Base-by-base conservation (phyloP, 768 basidiomycete species). In the Collybiopsis luxurians region DNA sequence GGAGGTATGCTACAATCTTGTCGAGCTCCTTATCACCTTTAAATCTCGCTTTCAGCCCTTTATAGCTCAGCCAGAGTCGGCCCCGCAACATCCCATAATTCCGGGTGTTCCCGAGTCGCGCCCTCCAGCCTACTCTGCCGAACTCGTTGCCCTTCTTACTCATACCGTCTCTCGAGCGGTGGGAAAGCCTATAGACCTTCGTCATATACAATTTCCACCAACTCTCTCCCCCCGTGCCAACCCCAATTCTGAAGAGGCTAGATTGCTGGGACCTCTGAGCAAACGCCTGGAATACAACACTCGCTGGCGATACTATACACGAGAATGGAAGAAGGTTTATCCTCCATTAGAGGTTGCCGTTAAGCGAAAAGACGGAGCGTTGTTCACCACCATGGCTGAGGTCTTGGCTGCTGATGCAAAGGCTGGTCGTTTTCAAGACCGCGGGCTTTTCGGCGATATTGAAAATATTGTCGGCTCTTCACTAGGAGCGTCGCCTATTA, bases 251-350 rank as follows among this genome's bases (percentile, higher is more conserved):
- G 74, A 80, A 55, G 86, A 89, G 53, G 83, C 84, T 1, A 67
- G 67, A 27, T 61, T 87, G 3, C 71, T 89, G 31, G 90, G 89
- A 2, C 80, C 77, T 10, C 73, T 91, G 42, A 89, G 87, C 74
- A 88, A 82, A 65, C 82, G 90, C 34, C 80, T 90, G 43, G 82
- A 90, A 66, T 76, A 84, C 48, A 93, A 94, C 69, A 76, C 85
- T 45, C 83, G 83, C 21, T 82, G 86, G 83, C 81, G 83, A 21
- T 89, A 77, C 64, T 90, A 84, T 68, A 71, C 66, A 15, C 61
- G 59, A 10, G 81, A 89, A 64, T 74, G 74, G 60, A 79, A 74
- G 62, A 86, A 83, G 61, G 69, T 86, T 23, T 64, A 71, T 2
- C 84, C 85, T 24, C 89, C 91, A 6, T 66, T 91, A n/a, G 74